Percentiles rank a stretch among this genome's conserved stretches.
Conservation (phyloP, 345 rosid genomes). For the Aethionema arabicum region DNA sequence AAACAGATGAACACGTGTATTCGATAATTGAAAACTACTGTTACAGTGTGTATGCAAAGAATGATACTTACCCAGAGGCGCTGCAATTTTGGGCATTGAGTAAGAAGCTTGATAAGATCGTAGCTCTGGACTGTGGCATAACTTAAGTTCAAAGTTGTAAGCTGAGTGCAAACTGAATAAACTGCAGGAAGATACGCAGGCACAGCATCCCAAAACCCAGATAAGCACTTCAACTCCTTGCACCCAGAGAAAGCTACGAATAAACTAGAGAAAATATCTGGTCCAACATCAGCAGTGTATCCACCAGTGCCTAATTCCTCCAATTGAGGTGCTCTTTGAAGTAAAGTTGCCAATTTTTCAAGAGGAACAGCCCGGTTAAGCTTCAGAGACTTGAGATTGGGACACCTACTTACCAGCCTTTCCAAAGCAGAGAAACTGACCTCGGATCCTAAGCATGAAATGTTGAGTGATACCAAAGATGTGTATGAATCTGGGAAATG, state of each 20-base stretch:
- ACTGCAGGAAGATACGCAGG: constrained; percentile 79
- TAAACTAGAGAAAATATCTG: constrained; percentile 55
- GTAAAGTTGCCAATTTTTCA: constrained; percentile 62
- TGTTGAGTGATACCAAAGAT: constrained; percentile 78
- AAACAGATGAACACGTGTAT: neutral
- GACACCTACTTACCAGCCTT: constrained; percentile 70
- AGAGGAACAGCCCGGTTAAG: constrained; percentile 82
- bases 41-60: neutral
- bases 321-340: constrained; percentile 71
- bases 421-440: constrained; percentile 76
- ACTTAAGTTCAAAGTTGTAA: constrained; percentile 80
- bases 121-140: constrained; percentile 66
- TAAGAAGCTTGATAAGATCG: constrained; percentile 72
- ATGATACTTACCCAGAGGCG: constrained; percentile 68
- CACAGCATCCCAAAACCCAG: constrained; percentile 89
- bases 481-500: constrained; percentile 80
- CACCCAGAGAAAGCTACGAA: constrained; percentile 66
- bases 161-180: constrained; percentile 59
- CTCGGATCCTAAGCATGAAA: constrained; percentile 72
- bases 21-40: neutral
- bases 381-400: constrained; percentile 64
- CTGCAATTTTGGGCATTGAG: constrained; percentile 71
- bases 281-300: constrained; percentile 56
- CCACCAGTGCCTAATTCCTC: constrained; percentile 81
- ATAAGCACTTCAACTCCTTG: constrained; percentile 63